These are phyloP conservation scores for Calonectria montana DNA, from an alignment of 2,329 filamentous ascomycete species.

Conservation along the genomic window DNA sequence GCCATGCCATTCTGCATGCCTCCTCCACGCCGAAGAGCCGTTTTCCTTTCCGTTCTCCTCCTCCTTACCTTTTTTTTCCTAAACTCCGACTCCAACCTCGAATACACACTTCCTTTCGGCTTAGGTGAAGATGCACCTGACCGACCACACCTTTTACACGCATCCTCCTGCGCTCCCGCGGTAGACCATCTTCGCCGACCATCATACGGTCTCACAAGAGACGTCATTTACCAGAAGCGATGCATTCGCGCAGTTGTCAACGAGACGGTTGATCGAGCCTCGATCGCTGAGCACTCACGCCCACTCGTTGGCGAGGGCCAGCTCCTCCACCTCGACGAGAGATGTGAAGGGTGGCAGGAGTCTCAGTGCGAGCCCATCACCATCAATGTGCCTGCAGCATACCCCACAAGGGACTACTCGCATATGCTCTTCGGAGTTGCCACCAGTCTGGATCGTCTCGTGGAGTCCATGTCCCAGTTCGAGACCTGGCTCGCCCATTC, in stretches of 20 bases:
- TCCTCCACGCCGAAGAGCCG: constrained; percentile 18
- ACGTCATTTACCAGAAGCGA: constrained; percentile 57
- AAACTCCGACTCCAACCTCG: constrained; percentile 18
- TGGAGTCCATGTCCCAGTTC: constrained; percentile 62
- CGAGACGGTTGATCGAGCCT: constrained; percentile 48
- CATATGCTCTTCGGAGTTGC: constrained; percentile 70
- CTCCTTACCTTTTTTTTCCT: constrained; percentile 15
- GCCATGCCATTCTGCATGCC: constrained; percentile 16
- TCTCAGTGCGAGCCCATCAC: constrained; percentile 55
- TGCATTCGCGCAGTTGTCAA: constrained; percentile 55
- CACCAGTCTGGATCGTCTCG: constrained; percentile 62
- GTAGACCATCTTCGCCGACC: constrained; percentile 46
- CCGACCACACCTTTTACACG: constrained; percentile 31
- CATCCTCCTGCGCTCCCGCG: constrained; percentile 40
- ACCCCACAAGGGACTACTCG: constrained; percentile 55
- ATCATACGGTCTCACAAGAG: constrained; percentile 51
- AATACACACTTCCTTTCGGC: constrained; percentile 32
- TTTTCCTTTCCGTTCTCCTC: constrained; percentile 11
- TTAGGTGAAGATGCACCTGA: constrained; percentile 33
- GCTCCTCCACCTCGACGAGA: constrained; percentile 43
- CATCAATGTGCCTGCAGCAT: constrained; percentile 58
- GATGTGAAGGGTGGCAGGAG: constrained; percentile 38
- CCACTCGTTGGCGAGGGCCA: constrained; percentile 51
- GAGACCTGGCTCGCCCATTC: constrained; percentile 66
- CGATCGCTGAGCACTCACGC: constrained; percentile 50